Conservation (phyloP, 805 yeast species). For the Wickerhamomyces kurtzmanii region DNA sequence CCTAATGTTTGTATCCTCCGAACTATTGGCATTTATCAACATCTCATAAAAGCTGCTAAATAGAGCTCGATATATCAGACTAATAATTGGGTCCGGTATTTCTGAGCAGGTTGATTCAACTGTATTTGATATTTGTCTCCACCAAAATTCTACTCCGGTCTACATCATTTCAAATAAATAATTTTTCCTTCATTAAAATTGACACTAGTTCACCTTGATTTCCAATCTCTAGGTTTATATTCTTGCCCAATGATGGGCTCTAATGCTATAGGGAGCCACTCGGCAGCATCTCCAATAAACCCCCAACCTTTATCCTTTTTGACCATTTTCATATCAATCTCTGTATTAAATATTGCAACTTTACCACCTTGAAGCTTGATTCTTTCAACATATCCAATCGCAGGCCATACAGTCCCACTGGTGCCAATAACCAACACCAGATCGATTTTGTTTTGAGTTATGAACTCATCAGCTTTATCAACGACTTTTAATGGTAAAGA, state of each 20-base stretch:
- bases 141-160: too few relatives aligned
- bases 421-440: constrained; percentile 79
- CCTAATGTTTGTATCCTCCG: too few relatives aligned
- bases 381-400: constrained; percentile 81
- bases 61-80: too few relatives aligned
- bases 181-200: too few relatives aligned
- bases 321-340: constrained; percentile 31
- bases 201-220: constrained; percentile 3
- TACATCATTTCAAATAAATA: too few relatives aligned
- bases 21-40: too few relatives aligned
- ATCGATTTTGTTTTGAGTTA: constrained; percentile 46
- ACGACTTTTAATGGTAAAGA: constrained; percentile 56
- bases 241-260: constrained; percentile 34
- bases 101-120: too few relatives aligned
- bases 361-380: constrained; percentile 66
- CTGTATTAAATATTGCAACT: constrained; percentile 78
- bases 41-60: too few relatives aligned
- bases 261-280: constrained; percentile 56
- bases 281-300: constrained; percentile 74
- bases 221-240: constrained; percentile 17
- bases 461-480: constrained; percentile 61
- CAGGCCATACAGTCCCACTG: constrained; percentile 83
- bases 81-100: too few relatives aligned
- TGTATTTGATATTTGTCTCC: too few relatives aligned
- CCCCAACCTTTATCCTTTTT: constrained; percentile 49